A percentile compares a stretch with the other conserved stretches of the same genome.
Conservation (phyloP, 2,329 filamentous ascomycete species). For the Westerdykella sp. region DNA sequence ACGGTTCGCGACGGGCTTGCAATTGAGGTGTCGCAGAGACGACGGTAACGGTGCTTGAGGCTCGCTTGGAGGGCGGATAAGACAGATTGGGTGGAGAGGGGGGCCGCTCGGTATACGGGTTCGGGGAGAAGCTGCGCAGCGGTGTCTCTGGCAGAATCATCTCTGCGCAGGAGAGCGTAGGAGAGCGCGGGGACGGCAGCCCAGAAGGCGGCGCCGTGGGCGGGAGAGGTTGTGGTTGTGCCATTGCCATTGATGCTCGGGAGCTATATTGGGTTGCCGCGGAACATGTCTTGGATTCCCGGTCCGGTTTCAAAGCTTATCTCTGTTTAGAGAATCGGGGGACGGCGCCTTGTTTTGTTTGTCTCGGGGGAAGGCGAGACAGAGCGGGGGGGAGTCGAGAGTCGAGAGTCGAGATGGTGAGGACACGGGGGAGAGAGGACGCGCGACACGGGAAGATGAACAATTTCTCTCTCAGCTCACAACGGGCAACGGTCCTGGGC, state of each 20-base stretch:
- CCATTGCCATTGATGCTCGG: conserved; percentile 16
- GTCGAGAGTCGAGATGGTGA: conserved; percentile 9
- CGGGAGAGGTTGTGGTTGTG: conserved; percentile 9
- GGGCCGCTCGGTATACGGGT: conserved; percentile 45
- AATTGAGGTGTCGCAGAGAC: conserved; percentile 16
- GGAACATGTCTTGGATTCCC: not conserved
- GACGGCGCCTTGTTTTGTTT: too few species aligned
- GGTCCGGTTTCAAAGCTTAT: not conserved
- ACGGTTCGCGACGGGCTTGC: conserved; percentile 22
- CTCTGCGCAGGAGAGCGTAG: conserved; percentile 86
- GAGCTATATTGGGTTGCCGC: conserved; percentile 13
- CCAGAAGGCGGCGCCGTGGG: conserved; percentile 32
- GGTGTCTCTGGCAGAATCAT: conserved; percentile 73
- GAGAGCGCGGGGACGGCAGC: conserved; percentile 47
- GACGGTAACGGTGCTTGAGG: conserved; percentile 18
- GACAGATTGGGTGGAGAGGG: conserved; percentile 36
- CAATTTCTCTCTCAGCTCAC: conserved; percentile 4
- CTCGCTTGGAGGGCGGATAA: conserved; percentile 21
- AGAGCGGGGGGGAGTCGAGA: conserved; percentile 11
- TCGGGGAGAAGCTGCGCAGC: conserved; percentile 45
- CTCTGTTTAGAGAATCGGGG: too few species aligned
- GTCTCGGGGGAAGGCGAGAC: too few species aligned
- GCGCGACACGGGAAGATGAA: conserved; percentile 7
- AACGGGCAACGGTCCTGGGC: not conserved
- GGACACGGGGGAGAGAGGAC: conserved; percentile 10